Conservation (phyloP, 164 flowering plant genomes). For the Houttuynia cordata region DNA sequence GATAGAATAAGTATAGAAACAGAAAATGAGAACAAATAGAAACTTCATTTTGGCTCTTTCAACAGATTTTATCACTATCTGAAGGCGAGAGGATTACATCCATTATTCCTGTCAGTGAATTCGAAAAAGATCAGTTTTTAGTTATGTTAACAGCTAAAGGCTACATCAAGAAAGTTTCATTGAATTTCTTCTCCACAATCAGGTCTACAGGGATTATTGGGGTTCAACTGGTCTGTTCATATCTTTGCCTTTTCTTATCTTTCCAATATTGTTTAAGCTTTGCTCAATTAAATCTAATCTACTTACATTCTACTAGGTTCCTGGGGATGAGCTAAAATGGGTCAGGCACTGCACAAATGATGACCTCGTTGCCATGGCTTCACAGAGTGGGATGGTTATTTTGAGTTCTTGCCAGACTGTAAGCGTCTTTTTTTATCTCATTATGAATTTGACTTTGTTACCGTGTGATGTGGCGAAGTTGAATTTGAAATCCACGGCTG, state of each 20-base stretch:
- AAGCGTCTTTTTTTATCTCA: constrained; percentile 13
- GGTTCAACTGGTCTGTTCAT: constrained; percentile 71
- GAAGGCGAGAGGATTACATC: constrained; percentile 96
- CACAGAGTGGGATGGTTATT: constrained; percentile 84
- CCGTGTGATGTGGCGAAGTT: background rate
- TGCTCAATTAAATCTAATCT: background rate
- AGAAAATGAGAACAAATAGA: background rate
- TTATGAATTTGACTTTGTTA: no score
- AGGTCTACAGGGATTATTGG: constrained; percentile 88
- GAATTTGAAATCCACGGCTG: background rate
- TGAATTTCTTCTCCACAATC: constrained; percentile 74
- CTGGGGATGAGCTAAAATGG: constrained; percentile 97
- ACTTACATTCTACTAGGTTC: constrained; percentile 46
- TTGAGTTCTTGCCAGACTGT: constrained; percentile 62
- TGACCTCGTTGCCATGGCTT: constrained; percentile 90
- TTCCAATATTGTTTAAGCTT: background rate
- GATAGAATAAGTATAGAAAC: background rate
- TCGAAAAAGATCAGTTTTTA: constrained; percentile 71
- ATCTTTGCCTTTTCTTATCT: background rate
- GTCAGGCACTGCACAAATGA: constrained; percentile 76
- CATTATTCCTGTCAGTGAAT: constrained; percentile 82
- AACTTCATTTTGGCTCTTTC: background rate
- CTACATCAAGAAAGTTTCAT: constrained; percentile 82
- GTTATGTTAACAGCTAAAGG: constrained; percentile 93
- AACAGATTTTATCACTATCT: constrained; percentile 74